A percentile compares a stretch with the other conserved stretches of the same genome.
Evolutionary conservation across 768 basidiomycete genomes (phyloP).

Genomic region (Obba rivulosa): DNA sequence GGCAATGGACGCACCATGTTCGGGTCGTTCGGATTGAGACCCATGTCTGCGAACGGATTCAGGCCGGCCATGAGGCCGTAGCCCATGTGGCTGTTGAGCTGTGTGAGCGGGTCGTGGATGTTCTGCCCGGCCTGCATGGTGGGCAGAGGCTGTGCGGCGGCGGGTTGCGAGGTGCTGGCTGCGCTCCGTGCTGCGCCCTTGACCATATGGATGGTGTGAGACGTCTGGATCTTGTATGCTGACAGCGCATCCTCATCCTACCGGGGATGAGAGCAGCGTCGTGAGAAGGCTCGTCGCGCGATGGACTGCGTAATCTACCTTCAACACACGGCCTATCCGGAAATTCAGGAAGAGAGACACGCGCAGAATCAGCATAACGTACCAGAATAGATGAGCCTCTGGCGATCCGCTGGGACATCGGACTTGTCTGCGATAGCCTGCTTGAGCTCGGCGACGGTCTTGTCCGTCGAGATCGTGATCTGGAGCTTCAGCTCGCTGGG

Average conservation of each 20-base stretch:
- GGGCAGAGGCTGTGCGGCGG: slow-evolving; percentile 59
- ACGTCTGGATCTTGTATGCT: slow-evolving; percentile 84
- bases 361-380: slow-evolving; percentile 17
- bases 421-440: slow-evolving; percentile 80
- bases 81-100: slow-evolving; percentile 71
- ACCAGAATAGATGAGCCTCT: slow-evolving; percentile 92
- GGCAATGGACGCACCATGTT: slow-evolving; percentile 67
- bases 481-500: slow-evolving; percentile 92
- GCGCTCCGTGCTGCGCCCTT: slow-evolving; percentile 63
- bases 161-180: slow-evolving; percentile 30
- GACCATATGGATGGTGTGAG: slow-evolving; percentile 91
- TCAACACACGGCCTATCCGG: slow-evolving; percentile 60
- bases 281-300: background rate
- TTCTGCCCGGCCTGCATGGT: slow-evolving; percentile 92
- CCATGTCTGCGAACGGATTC: slow-evolving; percentile 91
- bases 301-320: slow-evolving; percentile 33
- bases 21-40: slow-evolving; percentile 87
- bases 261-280: slow-evolving; percentile 1
- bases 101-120: slow-evolving; percentile 79
- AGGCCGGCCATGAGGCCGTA: slow-evolving; percentile 79
- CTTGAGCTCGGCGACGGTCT: slow-evolving; percentile 90
- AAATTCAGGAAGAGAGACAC: background rate
- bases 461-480: slow-evolving; percentile 73
- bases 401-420: slow-evolving; percentile 81
- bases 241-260: slow-evolving; percentile 82